These are phyloP conservation scores for Venturia effusa DNA, from an alignment of 2,329 filamentous ascomycete genomes.

Conservation along the genomic window DNA sequence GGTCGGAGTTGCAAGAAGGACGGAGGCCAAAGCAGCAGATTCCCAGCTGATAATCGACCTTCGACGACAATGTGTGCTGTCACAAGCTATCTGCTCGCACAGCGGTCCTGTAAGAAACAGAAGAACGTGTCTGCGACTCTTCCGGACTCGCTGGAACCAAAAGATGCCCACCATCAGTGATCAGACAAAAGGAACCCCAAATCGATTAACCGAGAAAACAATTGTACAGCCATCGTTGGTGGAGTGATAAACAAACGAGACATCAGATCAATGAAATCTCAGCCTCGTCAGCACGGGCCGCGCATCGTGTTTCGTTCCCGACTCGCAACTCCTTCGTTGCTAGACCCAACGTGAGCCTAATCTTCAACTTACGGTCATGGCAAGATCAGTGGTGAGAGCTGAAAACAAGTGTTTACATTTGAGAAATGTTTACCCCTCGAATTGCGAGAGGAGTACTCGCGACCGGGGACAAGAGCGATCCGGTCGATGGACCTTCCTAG, in stretches of 20 bases:
- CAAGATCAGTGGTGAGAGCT: neutral
- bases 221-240: neutral
- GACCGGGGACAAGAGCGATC: neutral
- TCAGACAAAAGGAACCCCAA: neutral
- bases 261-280: neutral
- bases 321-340: neutral
- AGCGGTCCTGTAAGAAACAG: neutral
- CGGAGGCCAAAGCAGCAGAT: neutral
- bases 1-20: neutral
- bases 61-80: neutral
- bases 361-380: neutral
- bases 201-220: neutral
- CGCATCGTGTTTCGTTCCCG: neutral
- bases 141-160: neutral
- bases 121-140: neutral
- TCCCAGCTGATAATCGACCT: neutral
- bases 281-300: neutral
- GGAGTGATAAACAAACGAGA: neutral
- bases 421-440: neutral
- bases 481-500: neutral
- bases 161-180: neutral
- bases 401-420: neutral
- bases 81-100: neutral
- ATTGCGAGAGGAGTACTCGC: too few relatives aligned
- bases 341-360: neutral